Evolutionary conservation across 129 eudicot genomes (phyloP).

Genomic region (Flaveria sonorensis): DNA sequence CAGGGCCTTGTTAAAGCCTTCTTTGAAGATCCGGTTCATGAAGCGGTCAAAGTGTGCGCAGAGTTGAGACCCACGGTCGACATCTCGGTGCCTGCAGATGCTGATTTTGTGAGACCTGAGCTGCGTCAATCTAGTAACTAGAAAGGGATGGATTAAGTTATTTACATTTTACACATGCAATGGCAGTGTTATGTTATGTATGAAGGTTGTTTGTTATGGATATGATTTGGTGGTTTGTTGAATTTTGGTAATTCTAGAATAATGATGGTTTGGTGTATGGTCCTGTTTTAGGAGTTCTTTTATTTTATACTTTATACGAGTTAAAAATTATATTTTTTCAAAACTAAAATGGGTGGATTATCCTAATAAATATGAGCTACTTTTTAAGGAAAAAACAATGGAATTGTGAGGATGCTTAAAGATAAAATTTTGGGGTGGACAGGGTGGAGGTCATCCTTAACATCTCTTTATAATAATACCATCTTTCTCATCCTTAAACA

Average conservation of each 20-base stretch:
- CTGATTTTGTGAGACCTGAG: slow-evolving; percentile 93
- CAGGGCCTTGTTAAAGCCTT: slow-evolving; percentile 75
- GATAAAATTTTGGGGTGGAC: no score
- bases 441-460: no score
- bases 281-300: not conserved
- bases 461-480: no score
- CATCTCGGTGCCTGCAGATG: slow-evolving; percentile 85
- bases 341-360: no score
- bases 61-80: slow-evolving; percentile 92
- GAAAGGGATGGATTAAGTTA: not conserved
- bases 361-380: no score
- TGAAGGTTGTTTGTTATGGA: slow-evolving; percentile 10
- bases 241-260: slow-evolving; percentile 25
- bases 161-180: not conserved
- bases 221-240: not conserved
- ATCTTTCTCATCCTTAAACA: no score
- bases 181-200: not conserved
- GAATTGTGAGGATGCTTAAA: no score
- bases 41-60: slow-evolving; percentile 83
- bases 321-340: no score
- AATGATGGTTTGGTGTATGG: not conserved
- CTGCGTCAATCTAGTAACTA: slow-evolving; percentile 59
- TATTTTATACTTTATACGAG: no score
- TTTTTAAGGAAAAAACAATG: no score
- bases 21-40: slow-evolving; percentile 80